These are phyloP conservation scores for Cucurbita maxima DNA, from an alignment of 306 rosid genomes.

Conservation along the genomic window DNA sequence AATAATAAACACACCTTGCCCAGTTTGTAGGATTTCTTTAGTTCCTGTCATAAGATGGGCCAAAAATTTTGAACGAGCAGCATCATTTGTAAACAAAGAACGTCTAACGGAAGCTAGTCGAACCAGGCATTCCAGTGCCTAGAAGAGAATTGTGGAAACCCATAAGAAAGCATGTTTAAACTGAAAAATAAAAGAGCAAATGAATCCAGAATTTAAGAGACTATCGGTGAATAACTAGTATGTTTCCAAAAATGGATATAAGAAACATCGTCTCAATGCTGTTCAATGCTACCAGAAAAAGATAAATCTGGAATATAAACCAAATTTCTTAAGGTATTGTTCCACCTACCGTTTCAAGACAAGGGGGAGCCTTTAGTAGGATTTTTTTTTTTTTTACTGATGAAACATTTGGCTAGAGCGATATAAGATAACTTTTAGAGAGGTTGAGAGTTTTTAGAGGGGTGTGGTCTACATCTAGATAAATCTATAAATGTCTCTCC, in stretches of 20 bases:
- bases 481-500: too few relatives aligned
- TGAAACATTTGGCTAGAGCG: too few relatives aligned
- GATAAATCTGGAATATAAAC: not conserved
- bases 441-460: too few relatives aligned
- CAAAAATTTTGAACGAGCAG: conserved; percentile 94
- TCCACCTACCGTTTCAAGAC: not conserved
- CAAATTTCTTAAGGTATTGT: not conserved
- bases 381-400: not conserved
- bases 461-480: too few relatives aligned
- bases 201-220: conserved; percentile 6
- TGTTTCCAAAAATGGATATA: not conserved
- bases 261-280: not conserved
- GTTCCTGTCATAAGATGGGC: conserved; percentile 99
- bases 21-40: conserved; percentile 95
- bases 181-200: conserved; percentile 11
- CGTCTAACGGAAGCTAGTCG: conserved; percentile 98
- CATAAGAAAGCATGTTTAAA: conserved; percentile 20
- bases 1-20: conserved; percentile 68
- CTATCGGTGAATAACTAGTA: not conserved
- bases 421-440: too few relatives aligned
- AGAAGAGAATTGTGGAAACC: conserved; percentile 31
- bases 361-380: not conserved
- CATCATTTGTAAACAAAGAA: conserved; percentile 92
- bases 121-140: conserved; percentile 99
- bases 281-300: not conserved